phyloP scores from a whole-genome alignment of 1,139 yeast genomes.

The Saccharomyces hybrid region DNA sequence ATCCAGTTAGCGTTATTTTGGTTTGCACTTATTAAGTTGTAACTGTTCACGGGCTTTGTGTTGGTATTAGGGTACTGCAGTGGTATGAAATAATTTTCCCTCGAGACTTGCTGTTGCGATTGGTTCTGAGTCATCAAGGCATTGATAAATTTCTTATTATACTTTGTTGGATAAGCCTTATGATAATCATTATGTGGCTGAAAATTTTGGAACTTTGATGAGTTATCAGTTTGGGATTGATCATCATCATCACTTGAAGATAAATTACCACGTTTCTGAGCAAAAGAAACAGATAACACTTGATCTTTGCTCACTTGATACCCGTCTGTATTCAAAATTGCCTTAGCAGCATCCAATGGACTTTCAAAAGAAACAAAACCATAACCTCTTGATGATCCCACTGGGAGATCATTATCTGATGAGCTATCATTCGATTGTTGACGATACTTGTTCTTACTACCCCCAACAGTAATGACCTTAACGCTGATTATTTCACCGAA shows the following conservation, averaged over 20 bases:
- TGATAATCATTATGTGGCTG: background rate
- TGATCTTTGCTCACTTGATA: constrained; percentile 18
- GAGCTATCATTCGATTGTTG: background rate
- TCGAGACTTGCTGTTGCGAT: background rate
- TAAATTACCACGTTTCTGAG: constrained; percentile 18
- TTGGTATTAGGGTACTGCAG: background rate
- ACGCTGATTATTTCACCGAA: constrained; percentile 42
- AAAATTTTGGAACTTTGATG: background rate
- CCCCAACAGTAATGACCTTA: constrained; percentile 40
- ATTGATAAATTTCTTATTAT: constrained; percentile 12
- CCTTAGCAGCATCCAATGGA: constrained; percentile 41
- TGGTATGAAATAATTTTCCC: background rate
- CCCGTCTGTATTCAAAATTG: constrained; percentile 39
- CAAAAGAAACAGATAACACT: constrained; percentile 27
- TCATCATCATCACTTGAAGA: background rate
- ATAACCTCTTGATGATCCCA: constrained; percentile 38
- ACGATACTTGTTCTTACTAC: constrained; percentile 19
- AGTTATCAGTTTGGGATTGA: background rate
- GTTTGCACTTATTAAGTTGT: background rate
- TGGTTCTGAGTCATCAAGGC: constrained; percentile 9
- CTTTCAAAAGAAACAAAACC: constrained; percentile 45
- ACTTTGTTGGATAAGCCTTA: constrained; percentile 1
- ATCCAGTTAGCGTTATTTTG: background rate
- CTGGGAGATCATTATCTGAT: constrained; percentile 8
- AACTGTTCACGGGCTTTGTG: background rate